Evolutionary conservation across 129 eudicot species (phyloP).

Genomic region (Flaveria robusta): DNA sequence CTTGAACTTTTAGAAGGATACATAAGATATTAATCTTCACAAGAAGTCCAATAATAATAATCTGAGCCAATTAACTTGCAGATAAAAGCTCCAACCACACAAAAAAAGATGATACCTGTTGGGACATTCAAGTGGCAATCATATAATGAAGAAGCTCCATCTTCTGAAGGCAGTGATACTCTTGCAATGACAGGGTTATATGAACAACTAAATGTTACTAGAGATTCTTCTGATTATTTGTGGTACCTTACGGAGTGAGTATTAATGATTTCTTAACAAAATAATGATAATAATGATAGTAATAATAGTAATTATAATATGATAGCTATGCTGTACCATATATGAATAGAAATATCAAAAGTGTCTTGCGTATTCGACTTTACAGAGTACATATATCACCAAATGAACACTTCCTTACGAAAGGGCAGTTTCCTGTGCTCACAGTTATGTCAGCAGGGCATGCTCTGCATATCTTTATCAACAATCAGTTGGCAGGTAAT

Average conservation of each 20-base stretch:
- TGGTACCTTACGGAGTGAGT: constrained; percentile 92
- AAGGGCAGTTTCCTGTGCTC: constrained; percentile 59
- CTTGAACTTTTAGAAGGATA: not conserved
- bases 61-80: constrained; percentile 31
- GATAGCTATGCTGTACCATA: not conserved
- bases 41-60: not conserved
- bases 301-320: not conserved
- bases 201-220: constrained; percentile 73
- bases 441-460: constrained; percentile 93
- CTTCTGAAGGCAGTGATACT: constrained; percentile 62
- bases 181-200: constrained; percentile 58
- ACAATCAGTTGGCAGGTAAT: constrained; percentile 71
- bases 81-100: constrained; percentile 45
- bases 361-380: constrained; percentile 5
- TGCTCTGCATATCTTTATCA: constrained; percentile 78
- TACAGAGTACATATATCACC: constrained; percentile 62
- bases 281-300: not conserved
- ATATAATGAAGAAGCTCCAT: constrained; percentile 66
- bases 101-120: constrained; percentile 56
- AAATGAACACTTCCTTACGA: constrained; percentile 57
- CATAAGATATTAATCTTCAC: not conserved
- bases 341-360: not conserved
- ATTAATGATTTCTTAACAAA: not conserved
- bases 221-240: constrained; percentile 87
- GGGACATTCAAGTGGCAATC: constrained; percentile 69